Conservation (phyloP, 2,329 filamentous ascomycete genomes). For the Neobulgaria alba region DNA sequence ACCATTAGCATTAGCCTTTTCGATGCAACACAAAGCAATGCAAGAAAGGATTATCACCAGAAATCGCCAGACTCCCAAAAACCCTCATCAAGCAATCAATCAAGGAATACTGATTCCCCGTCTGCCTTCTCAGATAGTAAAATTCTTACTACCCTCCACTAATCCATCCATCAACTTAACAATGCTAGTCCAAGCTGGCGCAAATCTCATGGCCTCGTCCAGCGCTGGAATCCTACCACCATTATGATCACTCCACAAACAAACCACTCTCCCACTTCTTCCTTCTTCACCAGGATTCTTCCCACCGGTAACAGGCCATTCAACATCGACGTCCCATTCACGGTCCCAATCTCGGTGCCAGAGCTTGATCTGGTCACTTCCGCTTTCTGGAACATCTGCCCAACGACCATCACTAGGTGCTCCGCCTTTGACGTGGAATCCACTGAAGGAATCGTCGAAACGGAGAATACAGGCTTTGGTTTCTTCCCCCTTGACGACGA, state of each 20-base stretch:
- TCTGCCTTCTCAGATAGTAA: constrained; percentile 22
- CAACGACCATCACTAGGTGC: constrained; percentile 51
- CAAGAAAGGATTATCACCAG: no score
- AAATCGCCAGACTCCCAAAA: no score
- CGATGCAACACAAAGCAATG: no score
- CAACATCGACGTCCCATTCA: constrained; percentile 62
- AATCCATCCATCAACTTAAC: constrained; percentile 70
- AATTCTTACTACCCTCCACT: constrained; percentile 70
- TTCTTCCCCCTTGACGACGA: constrained; percentile 63
- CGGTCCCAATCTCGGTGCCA: constrained; percentile 77
- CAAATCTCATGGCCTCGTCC: constrained; percentile 68
- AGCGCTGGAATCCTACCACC: constrained; percentile 68
- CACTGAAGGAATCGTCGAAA: constrained; percentile 59
- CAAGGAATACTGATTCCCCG: no score
- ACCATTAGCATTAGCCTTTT: no score
- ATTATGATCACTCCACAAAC: constrained; percentile 86
- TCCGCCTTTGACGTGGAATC: constrained; percentile 55
- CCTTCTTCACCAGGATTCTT: constrained; percentile 30
- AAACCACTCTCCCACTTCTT: constrained; percentile 60
- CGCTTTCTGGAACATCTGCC: constrained; percentile 51
- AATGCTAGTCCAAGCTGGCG: constrained; percentile 71
- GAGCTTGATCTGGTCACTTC: constrained; percentile 61
- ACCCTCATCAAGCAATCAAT: no score
- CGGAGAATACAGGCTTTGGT: constrained; percentile 70
- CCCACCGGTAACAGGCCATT: constrained; percentile 40